Evolutionary conservation across 129 eudicot species (phyloP).

Genomic region (Mikania micrantha): DNA sequence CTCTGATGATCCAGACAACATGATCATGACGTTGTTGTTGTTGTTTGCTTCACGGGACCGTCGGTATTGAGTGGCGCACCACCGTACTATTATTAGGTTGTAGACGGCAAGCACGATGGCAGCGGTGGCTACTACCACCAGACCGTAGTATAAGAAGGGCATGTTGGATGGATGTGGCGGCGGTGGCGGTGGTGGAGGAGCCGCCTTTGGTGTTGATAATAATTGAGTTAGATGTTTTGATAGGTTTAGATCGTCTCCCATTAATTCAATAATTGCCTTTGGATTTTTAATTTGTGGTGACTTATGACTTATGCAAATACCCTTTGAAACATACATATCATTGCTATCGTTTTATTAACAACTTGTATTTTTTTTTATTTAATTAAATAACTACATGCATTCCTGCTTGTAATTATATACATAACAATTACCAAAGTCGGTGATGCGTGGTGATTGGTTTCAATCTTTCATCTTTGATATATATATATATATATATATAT

Average conservation of each 20-base stretch:
- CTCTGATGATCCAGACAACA: too few relatives aligned
- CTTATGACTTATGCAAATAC: background rate
- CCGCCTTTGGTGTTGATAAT: conserved; percentile 9
- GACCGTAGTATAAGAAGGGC: conserved; percentile 62
- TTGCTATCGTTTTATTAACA: too few relatives aligned
- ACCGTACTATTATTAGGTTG: conserved; percentile 42
- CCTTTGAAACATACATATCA: background rate
- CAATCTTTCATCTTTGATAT: too few relatives aligned
- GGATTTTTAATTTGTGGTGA: conserved; percentile 5
- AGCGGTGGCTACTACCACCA: conserved; percentile 49
- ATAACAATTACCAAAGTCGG: too few relatives aligned
- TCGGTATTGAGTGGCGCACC: conserved; percentile 32
- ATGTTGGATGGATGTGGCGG: too few relatives aligned
- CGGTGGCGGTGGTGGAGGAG: too few relatives aligned
- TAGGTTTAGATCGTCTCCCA: conserved; percentile 10
- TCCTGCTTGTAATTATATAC: too few relatives aligned
- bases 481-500: too few relatives aligned
- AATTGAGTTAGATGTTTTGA: conserved; percentile 2
- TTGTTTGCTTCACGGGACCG: conserved; percentile 3
- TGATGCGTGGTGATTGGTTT: too few relatives aligned
- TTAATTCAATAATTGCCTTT: background rate
- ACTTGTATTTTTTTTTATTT: too few relatives aligned
- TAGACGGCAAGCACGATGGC: conserved; percentile 46
- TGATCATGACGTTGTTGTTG: background rate
- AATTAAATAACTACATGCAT: too few relatives aligned